These are phyloP conservation scores for Penicillium flavigenum DNA, from an alignment of 495 filamentous ascomycete genomes.

Conservation along the genomic window DNA sequence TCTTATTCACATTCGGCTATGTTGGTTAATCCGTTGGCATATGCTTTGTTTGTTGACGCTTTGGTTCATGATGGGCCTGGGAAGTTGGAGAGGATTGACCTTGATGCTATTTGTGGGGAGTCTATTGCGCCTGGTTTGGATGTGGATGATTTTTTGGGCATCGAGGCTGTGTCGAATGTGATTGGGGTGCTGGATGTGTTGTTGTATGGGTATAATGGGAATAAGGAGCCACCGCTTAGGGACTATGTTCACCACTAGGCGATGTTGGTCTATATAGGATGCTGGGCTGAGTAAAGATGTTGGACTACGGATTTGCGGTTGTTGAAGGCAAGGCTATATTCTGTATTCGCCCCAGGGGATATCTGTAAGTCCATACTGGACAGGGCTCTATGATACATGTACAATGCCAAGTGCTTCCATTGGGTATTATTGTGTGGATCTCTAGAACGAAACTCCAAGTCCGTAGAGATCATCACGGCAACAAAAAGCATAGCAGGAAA, in stretches of 20 bases:
- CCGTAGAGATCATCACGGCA: slow-evolving; percentile 9
- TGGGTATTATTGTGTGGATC: slow-evolving; percentile 25
- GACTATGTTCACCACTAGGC: slow-evolving; percentile 1
- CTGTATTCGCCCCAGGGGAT: background rate
- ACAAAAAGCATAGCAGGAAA: slow-evolving; percentile 9
- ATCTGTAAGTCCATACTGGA: background rate
- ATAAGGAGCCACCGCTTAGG: slow-evolving; percentile 10
- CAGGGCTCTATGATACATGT: slow-evolving; percentile 9
- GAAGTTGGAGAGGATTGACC: slow-evolving; percentile 23
- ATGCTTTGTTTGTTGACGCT: slow-evolving; percentile 44
- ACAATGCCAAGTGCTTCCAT: slow-evolving; percentile 22
- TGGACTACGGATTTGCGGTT: background rate
- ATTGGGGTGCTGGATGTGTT: slow-evolving; percentile 11
- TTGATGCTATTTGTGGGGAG: slow-evolving; percentile 30
- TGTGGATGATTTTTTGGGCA: slow-evolving; percentile 35
- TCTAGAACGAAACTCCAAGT: slow-evolving; percentile 10
- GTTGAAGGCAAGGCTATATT: background rate
- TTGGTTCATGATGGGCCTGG: slow-evolving; percentile 41
- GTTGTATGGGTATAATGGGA: slow-evolving; percentile 5
- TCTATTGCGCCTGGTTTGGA: slow-evolving; percentile 34
- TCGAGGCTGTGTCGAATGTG: slow-evolving; percentile 24
- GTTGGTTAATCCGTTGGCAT: slow-evolving; percentile 41
- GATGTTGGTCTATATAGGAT: background rate
- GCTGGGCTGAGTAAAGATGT: too few species aligned
- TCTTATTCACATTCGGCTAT: slow-evolving; percentile 40